These are phyloP conservation scores for Sugiyamaella castrensis DNA, from an alignment of 1,139 yeast species.

Conservation along the genomic window DNA sequence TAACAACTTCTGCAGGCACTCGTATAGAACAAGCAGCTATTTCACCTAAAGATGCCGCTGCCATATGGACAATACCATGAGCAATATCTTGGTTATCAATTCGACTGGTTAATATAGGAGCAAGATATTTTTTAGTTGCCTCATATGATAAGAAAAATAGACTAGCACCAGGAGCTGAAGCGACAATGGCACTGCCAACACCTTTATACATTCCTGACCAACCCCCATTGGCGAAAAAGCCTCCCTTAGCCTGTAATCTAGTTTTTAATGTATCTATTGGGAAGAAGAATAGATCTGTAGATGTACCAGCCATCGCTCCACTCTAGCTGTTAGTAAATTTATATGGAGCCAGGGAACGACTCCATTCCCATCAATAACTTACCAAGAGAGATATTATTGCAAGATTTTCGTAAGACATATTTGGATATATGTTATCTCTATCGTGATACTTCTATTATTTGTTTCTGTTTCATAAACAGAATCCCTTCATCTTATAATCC, in stretches of 20 bases:
- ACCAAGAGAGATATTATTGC: background rate
- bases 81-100: slow-evolving; percentile 37
- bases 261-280: slow-evolving; percentile 96
- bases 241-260: slow-evolving; percentile 90
- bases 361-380: background rate
- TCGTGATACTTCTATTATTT: background rate
- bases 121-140: slow-evolving; percentile 56
- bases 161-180: slow-evolving; percentile 92
- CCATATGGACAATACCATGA: slow-evolving; percentile 64
- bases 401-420: background rate
- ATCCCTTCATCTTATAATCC: background rate
- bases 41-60: slow-evolving; percentile 85
- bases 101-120: slow-evolving; percentile 40
- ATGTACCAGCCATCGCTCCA: slow-evolving; percentile 96
- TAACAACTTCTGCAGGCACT: slow-evolving; percentile 95
- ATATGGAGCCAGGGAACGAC: no score
- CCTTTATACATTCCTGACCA: slow-evolving; percentile 90
- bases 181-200: slow-evolving; percentile 87
- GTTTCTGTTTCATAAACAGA: background rate
- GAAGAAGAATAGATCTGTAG: slow-evolving; percentile 90
- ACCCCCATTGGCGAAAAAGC: slow-evolving; percentile 89
- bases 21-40: slow-evolving; percentile 88
- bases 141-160: slow-evolving; percentile 89
- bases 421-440: background rate
- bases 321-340: no score